Evolutionary conservation across 2,329 filamentous ascomycete genomes (phyloP).

Genomic region (Colletotrichum sp.): DNA sequence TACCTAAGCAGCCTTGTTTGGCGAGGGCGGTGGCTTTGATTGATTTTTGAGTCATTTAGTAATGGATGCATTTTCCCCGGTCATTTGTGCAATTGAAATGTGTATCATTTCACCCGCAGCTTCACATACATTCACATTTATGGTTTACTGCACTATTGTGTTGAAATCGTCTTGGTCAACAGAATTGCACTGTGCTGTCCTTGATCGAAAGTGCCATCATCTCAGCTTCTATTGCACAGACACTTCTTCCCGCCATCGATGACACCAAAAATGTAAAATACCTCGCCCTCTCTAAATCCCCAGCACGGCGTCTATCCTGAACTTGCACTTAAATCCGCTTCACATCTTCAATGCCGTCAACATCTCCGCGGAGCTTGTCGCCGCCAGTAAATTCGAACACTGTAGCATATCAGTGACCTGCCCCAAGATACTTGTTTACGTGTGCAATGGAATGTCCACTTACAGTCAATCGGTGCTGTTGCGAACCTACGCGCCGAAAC

Average conservation of each 20-base stretch:
- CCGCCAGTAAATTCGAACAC: background rate
- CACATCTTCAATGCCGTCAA: background rate
- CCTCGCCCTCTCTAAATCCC: background rate
- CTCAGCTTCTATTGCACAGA: background rate
- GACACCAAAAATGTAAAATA: background rate
- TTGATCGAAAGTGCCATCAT: background rate
- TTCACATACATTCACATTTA: background rate
- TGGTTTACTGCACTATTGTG: background rate
- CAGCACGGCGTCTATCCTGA: background rate
- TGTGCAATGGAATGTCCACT: background rate
- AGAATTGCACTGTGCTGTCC: background rate
- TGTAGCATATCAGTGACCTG: background rate
- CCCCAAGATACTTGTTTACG: background rate
- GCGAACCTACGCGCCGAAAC: conserved; percentile 37
- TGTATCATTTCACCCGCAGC: background rate
- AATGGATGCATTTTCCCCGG: background rate
- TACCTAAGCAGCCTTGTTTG: too few relatives aligned
- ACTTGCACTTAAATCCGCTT: background rate
- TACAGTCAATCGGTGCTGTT: conserved; percentile 31
- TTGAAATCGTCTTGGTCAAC: background rate
- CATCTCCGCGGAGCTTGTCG: background rate
- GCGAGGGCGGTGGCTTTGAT: too few relatives aligned
- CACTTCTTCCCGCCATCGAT: background rate
- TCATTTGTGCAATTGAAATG: background rate
- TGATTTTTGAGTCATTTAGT: background rate